A percentile compares a stretch with the other conserved stretches of the same genome.
phyloP scores from a whole-genome alignment of 139 green algal genomes.

The Nannochloris sp. region DNA sequence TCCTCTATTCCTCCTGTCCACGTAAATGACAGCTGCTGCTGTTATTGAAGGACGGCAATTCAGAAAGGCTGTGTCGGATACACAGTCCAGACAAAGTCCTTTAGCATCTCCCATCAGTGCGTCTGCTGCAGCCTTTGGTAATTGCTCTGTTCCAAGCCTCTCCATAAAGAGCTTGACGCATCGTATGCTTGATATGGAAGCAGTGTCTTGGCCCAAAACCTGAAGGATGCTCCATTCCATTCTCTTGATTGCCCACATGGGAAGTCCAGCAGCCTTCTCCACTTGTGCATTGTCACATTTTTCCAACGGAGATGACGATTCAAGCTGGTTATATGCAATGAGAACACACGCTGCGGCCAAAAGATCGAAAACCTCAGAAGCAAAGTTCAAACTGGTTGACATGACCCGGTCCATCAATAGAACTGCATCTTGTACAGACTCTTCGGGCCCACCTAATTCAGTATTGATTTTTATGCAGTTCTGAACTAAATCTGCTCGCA shows the following conservation, averaged over 20 bases:
- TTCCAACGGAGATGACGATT: background rate
- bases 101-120: background rate
- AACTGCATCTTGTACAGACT: conserved; percentile 18
- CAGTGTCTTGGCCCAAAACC: conserved; percentile 41
- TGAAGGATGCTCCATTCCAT: conserved; percentile 60
- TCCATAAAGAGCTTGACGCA: conserved; percentile 69
- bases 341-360: conserved; percentile 35
- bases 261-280: conserved; percentile 8
- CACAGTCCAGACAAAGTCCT: conserved; percentile 30
- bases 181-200: conserved; percentile 51
- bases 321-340: conserved; percentile 28
- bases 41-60: conserved; percentile 79
- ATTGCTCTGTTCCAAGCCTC: conserved; percentile 41
- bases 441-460: background rate
- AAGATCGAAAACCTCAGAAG: conserved; percentile 38
- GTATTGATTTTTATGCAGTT: conserved; percentile 27
- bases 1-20: conserved; percentile 57
- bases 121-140: background rate
- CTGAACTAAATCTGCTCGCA: conserved; percentile 41
- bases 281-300: background rate
- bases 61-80: conserved; percentile 65
- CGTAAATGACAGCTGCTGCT: conserved; percentile 67
- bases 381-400: conserved; percentile 8
- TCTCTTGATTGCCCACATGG: conserved; percentile 31
- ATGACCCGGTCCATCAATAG: conserved; percentile 20